A percentile compares a stretch with the other conserved stretches of the same genome.
Evolutionary conservation across 1,139 yeast species (phyloP).

Genomic region (Nematodospora anomalae): DNA sequence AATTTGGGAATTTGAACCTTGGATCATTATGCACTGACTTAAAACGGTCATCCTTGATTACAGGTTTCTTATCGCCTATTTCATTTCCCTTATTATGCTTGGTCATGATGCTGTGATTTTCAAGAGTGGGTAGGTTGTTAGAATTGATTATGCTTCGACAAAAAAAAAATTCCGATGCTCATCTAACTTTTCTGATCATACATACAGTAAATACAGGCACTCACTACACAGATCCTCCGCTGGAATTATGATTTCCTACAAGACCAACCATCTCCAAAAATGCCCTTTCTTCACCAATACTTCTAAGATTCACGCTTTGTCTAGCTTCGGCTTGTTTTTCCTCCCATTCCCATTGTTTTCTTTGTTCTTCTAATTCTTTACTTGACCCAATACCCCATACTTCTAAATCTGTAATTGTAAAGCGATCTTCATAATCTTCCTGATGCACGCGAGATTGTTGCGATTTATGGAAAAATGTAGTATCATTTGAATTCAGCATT

Average conservation of each 20-base stretch:
- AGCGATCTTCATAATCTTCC: conserved; percentile 65
- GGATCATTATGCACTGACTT: conserved; percentile 83
- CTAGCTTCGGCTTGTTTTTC: conserved; percentile 80
- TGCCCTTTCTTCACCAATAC: conserved; percentile 80
- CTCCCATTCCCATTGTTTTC: conserved; percentile 88
- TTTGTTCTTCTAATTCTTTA: conserved; percentile 73
- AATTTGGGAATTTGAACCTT: conserved; percentile 73
- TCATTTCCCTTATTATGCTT: conserved; percentile 19
- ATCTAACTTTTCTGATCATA: too few species aligned
- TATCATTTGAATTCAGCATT: conserved; percentile 27
- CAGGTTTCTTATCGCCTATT: conserved; percentile 24
- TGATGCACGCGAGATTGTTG: conserved; percentile 18
- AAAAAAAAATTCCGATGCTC: too few species aligned
- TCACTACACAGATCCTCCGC: conserved; percentile 36
- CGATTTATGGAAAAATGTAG: conserved; percentile 31
- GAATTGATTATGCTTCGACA: too few species aligned
- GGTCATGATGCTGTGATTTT: conserved; percentile 23
- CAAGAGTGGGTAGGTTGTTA: too few species aligned
- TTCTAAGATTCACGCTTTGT: conserved; percentile 63
- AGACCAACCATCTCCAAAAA: conserved; percentile 89
- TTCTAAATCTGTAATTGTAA: conserved; percentile 72
- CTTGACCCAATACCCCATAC: conserved; percentile 91
- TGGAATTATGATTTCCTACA: conserved; percentile 68
- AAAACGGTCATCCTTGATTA: conserved; percentile 72
- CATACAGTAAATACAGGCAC: too few species aligned